phyloP scores from a whole-genome alignment of 257 asterid genomes.

The Thymus mandschuricus region DNA sequence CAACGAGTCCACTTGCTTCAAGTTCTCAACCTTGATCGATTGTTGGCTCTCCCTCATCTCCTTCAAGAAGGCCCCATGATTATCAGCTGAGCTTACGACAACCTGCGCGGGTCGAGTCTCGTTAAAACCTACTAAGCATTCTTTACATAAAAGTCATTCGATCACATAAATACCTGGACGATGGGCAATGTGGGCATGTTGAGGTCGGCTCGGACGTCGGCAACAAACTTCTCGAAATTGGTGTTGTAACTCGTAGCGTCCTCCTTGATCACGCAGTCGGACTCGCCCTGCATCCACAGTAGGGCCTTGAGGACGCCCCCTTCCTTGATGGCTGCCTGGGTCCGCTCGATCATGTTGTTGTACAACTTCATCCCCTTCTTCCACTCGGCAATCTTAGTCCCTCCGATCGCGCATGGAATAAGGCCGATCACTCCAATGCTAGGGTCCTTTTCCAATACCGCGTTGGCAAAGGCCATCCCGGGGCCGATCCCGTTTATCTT shows the following conservation, averaged over 20 bases:
- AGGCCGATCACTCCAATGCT: conserved; percentile 61
- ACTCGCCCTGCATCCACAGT: conserved; percentile 81
- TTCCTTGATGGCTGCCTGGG: conserved; percentile 44
- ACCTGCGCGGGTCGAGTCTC: conserved; percentile 36
- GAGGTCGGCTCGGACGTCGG: conserved; percentile 49
- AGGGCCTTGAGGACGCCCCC: conserved; percentile 50
- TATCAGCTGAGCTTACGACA: conserved; percentile 57
- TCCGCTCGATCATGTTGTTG: conserved; percentile 45
- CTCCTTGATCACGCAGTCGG: conserved; percentile 38
- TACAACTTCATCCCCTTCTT: conserved; percentile 44
- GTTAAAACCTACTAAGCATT: too few species aligned
- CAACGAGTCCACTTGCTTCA: conserved; percentile 59
- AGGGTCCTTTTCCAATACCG: conserved; percentile 40
- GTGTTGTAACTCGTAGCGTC: conserved; percentile 45
- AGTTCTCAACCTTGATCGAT: conserved; percentile 45
- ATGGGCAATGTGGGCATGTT: conserved; percentile 38
- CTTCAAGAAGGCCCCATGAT: conserved; percentile 41
- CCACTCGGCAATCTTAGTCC: conserved; percentile 63
- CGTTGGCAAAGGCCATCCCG: conserved; percentile 76
- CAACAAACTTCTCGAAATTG: conserved; percentile 41
- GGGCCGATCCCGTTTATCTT: conserved; percentile 81
- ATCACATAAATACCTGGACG: conserved; percentile 37
- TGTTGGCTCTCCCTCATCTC: conserved; percentile 55
- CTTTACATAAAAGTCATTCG: too few species aligned
- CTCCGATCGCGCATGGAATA: conserved; percentile 84